Evolutionary conservation across 305 asterid genomes (phyloP).

Genomic region (Fraxinus dipetala): DNA sequence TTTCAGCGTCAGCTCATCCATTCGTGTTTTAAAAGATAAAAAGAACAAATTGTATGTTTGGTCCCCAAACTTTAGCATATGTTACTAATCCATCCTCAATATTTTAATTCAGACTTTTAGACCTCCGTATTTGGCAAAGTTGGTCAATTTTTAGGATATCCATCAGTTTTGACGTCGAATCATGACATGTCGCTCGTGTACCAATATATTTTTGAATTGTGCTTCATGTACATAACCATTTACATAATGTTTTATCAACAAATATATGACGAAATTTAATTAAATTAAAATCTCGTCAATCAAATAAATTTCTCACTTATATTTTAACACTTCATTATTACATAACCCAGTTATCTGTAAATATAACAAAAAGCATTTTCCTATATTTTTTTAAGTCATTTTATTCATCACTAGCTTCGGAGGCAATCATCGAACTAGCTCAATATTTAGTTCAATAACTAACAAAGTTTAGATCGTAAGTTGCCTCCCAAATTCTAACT

Average conservation of each 20-base stretch:
- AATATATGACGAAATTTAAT: no score
- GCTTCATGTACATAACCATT: no score
- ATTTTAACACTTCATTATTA: no score
- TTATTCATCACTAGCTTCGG: not conserved
- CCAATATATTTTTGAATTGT: no score
- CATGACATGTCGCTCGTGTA: not conserved
- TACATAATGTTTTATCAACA: not conserved
- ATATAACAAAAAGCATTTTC: not conserved
- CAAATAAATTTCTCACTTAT: not conserved
- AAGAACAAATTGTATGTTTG: not conserved
- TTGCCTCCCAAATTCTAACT: not conserved
- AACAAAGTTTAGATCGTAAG: not conserved
- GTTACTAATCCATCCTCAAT: not conserved
- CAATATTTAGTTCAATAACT: not conserved
- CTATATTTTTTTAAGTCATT: not conserved
- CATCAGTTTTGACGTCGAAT: not conserved
- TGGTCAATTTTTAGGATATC: not conserved
- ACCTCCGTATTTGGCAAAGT: not conserved
- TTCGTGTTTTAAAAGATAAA: conserved; percentile 9
- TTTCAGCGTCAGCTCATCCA: conserved; percentile 40
- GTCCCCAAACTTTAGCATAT: not conserved
- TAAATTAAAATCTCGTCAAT: not conserved
- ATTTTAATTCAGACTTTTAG: not conserved
- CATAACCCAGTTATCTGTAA: no score
- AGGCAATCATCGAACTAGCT: not conserved